Evolutionary conservation across 768 basidiomycete species (phyloP), one percentile per base, ranked within the genome.

Genomic region (Mycena metata): DNA sequence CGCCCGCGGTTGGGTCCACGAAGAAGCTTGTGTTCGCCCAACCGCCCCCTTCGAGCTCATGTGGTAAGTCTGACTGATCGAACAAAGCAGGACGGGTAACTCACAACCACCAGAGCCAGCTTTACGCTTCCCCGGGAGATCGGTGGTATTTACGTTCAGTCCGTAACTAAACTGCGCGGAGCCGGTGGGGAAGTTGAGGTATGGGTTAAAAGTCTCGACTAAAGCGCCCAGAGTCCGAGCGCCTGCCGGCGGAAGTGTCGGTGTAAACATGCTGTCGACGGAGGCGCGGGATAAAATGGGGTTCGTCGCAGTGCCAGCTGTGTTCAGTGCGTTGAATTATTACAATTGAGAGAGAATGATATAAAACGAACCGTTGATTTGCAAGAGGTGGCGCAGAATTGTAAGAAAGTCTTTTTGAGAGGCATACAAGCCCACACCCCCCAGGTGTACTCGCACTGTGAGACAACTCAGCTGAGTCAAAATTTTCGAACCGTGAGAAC

Each of bases 331-430:
- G 6, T 30, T 30, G 30, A 30, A 6, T 30, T 6, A 6, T 30
- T 6, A 30, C 30, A 30, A 30, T 30, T 30, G 30, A n/a, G n/a
- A n/a, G n/a, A n/a, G n/a, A n/a, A n/a, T n/a, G n/a, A n/a, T n/a
- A n/a, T n/a, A 42, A 43, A 33, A 21, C 21, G 10, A 55, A 63
- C 66, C 42, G 30, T 64, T 63, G n/a, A 50, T 64, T 43, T 65
- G 54, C n/a, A 58, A 64, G 9, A 71, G 26, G 39, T 72, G 73
- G 19, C 64, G 65, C 61, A 73, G 66, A 21, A 75, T 8, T 11
- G 57, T 49, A 12, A 74, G 72, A 50, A 74, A 74, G 30, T 74
- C 73, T 49, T 72, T 73, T 50, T 70, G 60, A 4, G 73, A 69
- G 4, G 24, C 57, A 17, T 58, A 58, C 57, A 58, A 11, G 9